Conservation (phyloP, 768 basidiomycete species). For the Pleurotus tuber-regium region DNA sequence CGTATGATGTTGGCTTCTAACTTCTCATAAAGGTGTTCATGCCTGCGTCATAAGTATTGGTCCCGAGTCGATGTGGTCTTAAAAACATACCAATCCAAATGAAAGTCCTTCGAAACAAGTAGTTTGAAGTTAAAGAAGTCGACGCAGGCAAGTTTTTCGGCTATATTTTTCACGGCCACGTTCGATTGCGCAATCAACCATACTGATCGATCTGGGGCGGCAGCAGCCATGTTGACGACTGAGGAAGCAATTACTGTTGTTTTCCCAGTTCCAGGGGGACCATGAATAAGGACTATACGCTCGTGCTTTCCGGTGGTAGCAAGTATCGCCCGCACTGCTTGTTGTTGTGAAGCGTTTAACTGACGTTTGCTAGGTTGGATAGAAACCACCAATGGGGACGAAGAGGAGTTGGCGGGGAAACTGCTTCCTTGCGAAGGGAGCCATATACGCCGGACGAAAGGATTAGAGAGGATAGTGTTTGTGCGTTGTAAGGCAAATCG, state of each 20-base stretch:
- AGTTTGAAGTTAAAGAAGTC: slow-evolving; percentile 52
- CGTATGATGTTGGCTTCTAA: slow-evolving; percentile 48
- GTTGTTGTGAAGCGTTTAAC: slow-evolving; percentile 34
- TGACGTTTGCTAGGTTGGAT: slow-evolving; percentile 19
- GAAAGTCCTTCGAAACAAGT: slow-evolving; percentile 64
- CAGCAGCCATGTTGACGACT: slow-evolving; percentile 27
- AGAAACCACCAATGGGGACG: neutral
- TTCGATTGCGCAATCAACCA: slow-evolving; percentile 77
- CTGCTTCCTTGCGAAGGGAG: slow-evolving; percentile 15
- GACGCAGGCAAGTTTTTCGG: slow-evolving; percentile 58
- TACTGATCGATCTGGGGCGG: slow-evolving; percentile 32
- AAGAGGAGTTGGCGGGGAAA: neutral
- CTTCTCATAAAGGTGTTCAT: slow-evolving; percentile 64
- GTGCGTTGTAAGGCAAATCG: slow-evolving; percentile 25
- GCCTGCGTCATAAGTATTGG: slow-evolving; percentile 40
- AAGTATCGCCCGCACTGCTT: slow-evolving; percentile 32
- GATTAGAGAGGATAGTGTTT: slow-evolving; percentile 26
- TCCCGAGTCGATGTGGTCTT: slow-evolving; percentile 3
- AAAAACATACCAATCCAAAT: slow-evolving; percentile 53
- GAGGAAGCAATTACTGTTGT: slow-evolving; percentile 59
- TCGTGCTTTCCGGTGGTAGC: slow-evolving; percentile 24
- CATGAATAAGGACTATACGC: slow-evolving; percentile 37
- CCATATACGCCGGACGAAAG: slow-evolving; percentile 35
- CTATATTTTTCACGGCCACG: slow-evolving; percentile 79
- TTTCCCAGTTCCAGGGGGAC: slow-evolving; percentile 65